Base-by-base conservation (phyloP, 768 basidiomycete species). In the Auricularia auricula-judae region DNA sequence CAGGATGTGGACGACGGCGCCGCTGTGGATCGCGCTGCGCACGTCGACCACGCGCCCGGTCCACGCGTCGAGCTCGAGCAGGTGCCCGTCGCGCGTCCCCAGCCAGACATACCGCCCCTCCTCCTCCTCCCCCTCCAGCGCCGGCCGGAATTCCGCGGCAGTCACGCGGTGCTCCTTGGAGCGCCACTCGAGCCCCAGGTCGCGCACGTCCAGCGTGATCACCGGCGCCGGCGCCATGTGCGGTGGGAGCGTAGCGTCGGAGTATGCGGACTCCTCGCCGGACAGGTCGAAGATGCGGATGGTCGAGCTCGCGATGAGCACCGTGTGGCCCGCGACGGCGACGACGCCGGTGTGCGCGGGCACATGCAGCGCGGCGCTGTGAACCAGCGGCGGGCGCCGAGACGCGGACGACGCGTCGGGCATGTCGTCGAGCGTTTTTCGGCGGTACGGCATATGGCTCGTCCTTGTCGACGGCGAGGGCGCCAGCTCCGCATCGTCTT, bases 31-130 rank as follows among this genome's bases (percentile, higher is more conserved):
- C 12, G 79, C 77, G 42, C 80, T 77, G 66, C 86, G 89, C 36
- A 80, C 76, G 14, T 83, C 84, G 1, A 79, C 78, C 21, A 93
- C 73, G 3, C 69, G 68, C 0, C 86, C 88, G 2, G 80, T 84
- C 63, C 81, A 74, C 44, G 89, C 77, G 70, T 98, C 92, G 64
- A 96, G 68, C 77, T 97, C 94, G 68, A 87, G 80, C 33, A 99
- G 65, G 72, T 89, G 86, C 0, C 96, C 96, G 33, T 96, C 93
- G 76, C 90, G 93, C 35, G 92, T 92, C 3, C 95, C 96, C 11
- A 88, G 76, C 95, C 95, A 98, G 2, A 93, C 69, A 63, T 83
- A 80, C 36, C 78, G 78, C 2, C 89, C 91, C 18, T 81, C 77
- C 62, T 87, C 83, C 11, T 74, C 74, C 0, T 67, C 74, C n/a